Conservation (phyloP, 306 rosid species). For the Gillenia trifoliata region DNA sequence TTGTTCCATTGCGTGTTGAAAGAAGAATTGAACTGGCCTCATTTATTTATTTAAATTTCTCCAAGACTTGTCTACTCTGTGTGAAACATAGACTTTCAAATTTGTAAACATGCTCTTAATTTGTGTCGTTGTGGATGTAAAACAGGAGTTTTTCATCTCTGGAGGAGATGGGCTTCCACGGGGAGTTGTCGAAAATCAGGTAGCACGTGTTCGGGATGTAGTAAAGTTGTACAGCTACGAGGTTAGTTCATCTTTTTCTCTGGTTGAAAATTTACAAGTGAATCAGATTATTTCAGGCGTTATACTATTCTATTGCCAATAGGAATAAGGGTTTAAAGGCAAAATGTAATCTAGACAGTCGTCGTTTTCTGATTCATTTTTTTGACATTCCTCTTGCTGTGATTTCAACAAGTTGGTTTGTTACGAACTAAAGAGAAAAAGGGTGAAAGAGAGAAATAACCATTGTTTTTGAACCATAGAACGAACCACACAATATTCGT, state of each 20-base stretch:
- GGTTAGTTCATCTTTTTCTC: slow-evolving; percentile 50
- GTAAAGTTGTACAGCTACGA: slow-evolving; percentile 72
- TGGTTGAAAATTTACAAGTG: slow-evolving; percentile 3
- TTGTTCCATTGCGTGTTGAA: background rate
- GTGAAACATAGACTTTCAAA: background rate
- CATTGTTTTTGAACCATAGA: background rate
- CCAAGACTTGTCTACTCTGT: background rate
- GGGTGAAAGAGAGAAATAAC: background rate
- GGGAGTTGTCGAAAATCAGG: slow-evolving; percentile 95
- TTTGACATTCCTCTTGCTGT: background rate
- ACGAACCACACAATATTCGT: background rate
- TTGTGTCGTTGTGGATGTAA: slow-evolving; percentile 1
- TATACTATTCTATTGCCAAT: background rate
- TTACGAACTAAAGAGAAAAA: background rate
- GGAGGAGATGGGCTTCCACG: slow-evolving; percentile 99
- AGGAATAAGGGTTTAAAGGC: background rate
- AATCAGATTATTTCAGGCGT: background rate
- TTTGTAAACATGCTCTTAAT: background rate
- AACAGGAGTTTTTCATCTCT: slow-evolving; percentile 90
- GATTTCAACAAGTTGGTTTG: background rate
- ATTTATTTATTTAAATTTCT: background rate
- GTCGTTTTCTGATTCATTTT: background rate
- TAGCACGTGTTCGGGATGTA: slow-evolving; percentile 71
- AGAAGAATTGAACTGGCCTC: background rate
- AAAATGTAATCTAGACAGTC: background rate